These are phyloP conservation scores for Aspergillus clavatus DNA, from an alignment of 2,329 filamentous ascomycete species.

Conservation along the genomic window DNA sequence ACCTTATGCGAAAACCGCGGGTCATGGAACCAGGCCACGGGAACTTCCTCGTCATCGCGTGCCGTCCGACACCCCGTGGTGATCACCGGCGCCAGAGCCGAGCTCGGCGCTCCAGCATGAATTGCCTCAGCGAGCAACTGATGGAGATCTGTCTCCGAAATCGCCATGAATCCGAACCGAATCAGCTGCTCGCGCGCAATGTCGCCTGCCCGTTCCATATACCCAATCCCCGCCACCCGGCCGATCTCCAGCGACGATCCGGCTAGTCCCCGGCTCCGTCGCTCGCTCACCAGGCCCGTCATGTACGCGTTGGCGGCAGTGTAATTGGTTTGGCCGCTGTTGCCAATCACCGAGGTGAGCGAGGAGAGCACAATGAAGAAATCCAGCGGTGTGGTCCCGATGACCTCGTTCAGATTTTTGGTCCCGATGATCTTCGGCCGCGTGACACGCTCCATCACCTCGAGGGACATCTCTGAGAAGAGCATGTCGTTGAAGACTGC, in stretches of 20 bases:
- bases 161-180: too few species aligned
- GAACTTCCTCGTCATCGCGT: too few species aligned
- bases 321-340: constrained; percentile 38
- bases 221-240: constrained; percentile 21
- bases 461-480: constrained; percentile 10
- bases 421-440: constrained; percentile 20
- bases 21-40: too few species aligned
- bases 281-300: constrained; percentile 19
- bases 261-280: constrained; percentile 17
- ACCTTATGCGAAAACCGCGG: too few species aligned
- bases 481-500: constrained; percentile 18
- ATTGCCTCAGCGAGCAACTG: too few species aligned
- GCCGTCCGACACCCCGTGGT: too few species aligned
- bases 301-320: constrained; percentile 39
- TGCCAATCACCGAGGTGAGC: constrained; percentile 31
- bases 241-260: constrained; percentile 20
- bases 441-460: constrained; percentile 6
- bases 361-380: constrained; percentile 42
- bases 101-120: too few species aligned
- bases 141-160: too few species aligned
- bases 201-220: too few species aligned
- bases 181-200: too few species aligned
- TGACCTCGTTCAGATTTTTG: constrained; percentile 14
- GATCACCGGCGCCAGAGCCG: too few species aligned
- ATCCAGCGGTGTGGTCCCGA: constrained; percentile 18